Conservation (phyloP, 2,329 filamentous ascomycete species). For the Fusarium sp. region DNA sequence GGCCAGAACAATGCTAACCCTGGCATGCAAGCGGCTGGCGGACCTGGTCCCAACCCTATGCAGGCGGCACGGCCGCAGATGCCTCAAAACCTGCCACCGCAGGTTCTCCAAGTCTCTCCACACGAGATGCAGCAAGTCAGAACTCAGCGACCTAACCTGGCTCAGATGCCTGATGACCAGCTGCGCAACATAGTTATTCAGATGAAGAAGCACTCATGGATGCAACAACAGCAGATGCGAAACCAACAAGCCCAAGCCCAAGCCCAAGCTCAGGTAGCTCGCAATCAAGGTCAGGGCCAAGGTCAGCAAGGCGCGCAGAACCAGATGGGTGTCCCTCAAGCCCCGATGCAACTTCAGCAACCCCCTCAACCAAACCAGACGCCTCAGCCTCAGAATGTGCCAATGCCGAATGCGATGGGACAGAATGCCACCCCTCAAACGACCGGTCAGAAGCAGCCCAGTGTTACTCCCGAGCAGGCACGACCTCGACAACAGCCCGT, state of each 20-base stretch:
- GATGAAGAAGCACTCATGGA: slow-evolving; percentile 55
- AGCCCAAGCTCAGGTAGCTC: slow-evolving; percentile 55
- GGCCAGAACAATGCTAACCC: slow-evolving; percentile 51
- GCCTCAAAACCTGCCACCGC: slow-evolving; percentile 49
- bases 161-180: slow-evolving; percentile 54
- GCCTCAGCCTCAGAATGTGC: slow-evolving; percentile 58
- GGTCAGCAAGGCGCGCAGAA: slow-evolving; percentile 53
- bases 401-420: slow-evolving; percentile 60
- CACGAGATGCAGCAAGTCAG: slow-evolving; percentile 55
- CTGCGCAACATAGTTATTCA: slow-evolving; percentile 52
- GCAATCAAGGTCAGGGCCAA: slow-evolving; percentile 50
- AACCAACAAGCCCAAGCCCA: slow-evolving; percentile 58
- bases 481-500: slow-evolving; percentile 48
- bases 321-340: slow-evolving; percentile 63
- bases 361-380: slow-evolving; percentile 60
- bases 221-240: slow-evolving; percentile 51
- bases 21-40: slow-evolving; percentile 42
- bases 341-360: slow-evolving; percentile 69
- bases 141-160: slow-evolving; percentile 45
- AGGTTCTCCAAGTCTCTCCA: slow-evolving; percentile 53
- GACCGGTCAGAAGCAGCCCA: slow-evolving; percentile 52
- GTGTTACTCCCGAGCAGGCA: slow-evolving; percentile 48
- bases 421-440: slow-evolving; percentile 56
- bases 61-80: slow-evolving; percentile 47
- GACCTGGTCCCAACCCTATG: slow-evolving; percentile 51